These are phyloP conservation scores for Cladosporium cucumerinum DNA, from an alignment of 2,329 filamentous ascomycete genomes.

Conservation along the genomic window DNA sequence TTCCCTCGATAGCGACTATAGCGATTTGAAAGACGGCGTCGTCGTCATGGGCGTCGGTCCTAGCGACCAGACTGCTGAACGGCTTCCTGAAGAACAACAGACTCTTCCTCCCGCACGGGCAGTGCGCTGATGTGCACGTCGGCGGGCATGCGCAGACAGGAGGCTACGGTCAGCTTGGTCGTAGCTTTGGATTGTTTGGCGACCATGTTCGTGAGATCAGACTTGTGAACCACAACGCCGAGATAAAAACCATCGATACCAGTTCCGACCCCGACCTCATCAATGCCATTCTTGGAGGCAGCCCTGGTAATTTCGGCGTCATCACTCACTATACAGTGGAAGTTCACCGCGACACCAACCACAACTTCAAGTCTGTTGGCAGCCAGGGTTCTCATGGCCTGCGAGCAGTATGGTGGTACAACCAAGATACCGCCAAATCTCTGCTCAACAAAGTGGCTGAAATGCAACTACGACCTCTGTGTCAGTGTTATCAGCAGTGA, in stretches of 20 bases:
- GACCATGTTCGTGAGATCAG: constrained; percentile 32
- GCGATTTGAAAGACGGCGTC: constrained; percentile 59
- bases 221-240: constrained; percentile 32
- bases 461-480: constrained; percentile 49
- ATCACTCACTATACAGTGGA: constrained; percentile 37
- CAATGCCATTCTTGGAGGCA: constrained; percentile 33
- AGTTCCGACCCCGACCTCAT: constrained; percentile 32
- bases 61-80: constrained; percentile 69
- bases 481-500: constrained; percentile 47
- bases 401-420: constrained; percentile 44
- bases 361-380: constrained; percentile 21
- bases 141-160: constrained; percentile 50
- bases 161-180: constrained; percentile 48
- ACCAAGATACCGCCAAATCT: constrained; percentile 37
- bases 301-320: constrained; percentile 35
- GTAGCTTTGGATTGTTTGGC: constrained; percentile 42
- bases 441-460: constrained; percentile 42
- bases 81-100: constrained; percentile 41
- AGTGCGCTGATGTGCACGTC: constrained; percentile 46
- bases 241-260: constrained; percentile 27
- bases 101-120: constrained; percentile 47
- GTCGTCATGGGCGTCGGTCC: constrained; percentile 74
- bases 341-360: constrained; percentile 40
- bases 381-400: constrained; percentile 40
- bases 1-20: constrained; percentile 62